These are phyloP conservation scores for Polysphondylium violaceum DNA, from an alignment of 78 protist genomes.

Conservation along the genomic window DNA sequence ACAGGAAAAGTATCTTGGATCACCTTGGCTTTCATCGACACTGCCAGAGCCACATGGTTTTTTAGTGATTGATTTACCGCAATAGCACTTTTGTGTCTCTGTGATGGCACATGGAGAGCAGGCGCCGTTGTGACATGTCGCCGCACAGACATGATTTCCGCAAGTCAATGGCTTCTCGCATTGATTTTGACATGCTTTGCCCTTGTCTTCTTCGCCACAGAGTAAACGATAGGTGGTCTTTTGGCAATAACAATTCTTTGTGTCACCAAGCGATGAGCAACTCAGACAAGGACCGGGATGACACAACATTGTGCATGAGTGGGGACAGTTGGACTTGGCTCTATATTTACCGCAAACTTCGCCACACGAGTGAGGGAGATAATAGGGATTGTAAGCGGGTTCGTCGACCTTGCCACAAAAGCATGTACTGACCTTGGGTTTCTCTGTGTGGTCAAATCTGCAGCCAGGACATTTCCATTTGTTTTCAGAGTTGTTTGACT, in stretches of 20 bases:
- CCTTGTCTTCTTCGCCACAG: slow-evolving; percentile 77
- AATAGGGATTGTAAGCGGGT: slow-evolving; percentile 50
- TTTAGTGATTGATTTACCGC: slow-evolving; percentile 32
- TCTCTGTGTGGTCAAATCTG: neutral
- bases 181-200: slow-evolving; percentile 25
- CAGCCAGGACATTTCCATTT: slow-evolving; percentile 85
- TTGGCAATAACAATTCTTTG: slow-evolving; percentile 66
- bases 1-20: slow-evolving; percentile 30
- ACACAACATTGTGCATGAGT: slow-evolving; percentile 70
- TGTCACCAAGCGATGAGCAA: slow-evolving; percentile 69
- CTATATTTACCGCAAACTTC: slow-evolving; percentile 73
- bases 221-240: slow-evolving; percentile 24
- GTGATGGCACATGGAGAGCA: slow-evolving; percentile 69
- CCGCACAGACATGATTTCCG: slow-evolving; percentile 68
- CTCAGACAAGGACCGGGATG: slow-evolving; percentile 88
- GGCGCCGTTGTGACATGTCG: slow-evolving; percentile 69
- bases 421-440: slow-evolving; percentile 11
- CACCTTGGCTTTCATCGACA: neutral
- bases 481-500: slow-evolving; percentile 22
- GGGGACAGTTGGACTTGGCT: slow-evolving; percentile 78
- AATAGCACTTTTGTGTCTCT: slow-evolving; percentile 76
- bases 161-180: slow-evolving; percentile 62
- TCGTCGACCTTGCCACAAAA: slow-evolving; percentile 70
- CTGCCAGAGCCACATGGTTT: slow-evolving; percentile 67
- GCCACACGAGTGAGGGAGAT: slow-evolving; percentile 78